These are phyloP conservation scores for Allium cepa DNA, from an alignment of 106 monocot species.

Conservation along the genomic window DNA sequence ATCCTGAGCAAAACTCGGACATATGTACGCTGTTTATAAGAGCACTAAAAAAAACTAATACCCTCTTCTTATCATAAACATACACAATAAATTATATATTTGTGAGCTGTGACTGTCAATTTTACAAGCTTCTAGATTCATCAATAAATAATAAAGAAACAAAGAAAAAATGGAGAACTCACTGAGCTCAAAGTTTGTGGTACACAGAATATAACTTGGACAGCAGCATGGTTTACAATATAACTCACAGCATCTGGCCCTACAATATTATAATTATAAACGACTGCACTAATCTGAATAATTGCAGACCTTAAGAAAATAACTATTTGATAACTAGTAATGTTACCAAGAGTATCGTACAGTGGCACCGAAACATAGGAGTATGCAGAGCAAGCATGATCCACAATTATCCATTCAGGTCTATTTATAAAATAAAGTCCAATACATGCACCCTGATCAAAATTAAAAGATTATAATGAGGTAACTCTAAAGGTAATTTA, in stretches of 20 bases:
- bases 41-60: background rate
- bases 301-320: background rate
- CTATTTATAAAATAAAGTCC: conserved; percentile 93
- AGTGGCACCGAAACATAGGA: conserved; percentile 93
- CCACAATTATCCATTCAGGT: conserved; percentile 92
- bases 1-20: too few relatives aligned
- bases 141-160: background rate
- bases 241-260: conserved; percentile 98
- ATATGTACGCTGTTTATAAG: background rate
- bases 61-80: background rate
- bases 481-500: too few relatives aligned
- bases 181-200: conserved; percentile 75
- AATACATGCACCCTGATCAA: conserved; percentile 60
- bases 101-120: background rate
- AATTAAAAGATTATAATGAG: background rate
- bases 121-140: background rate
- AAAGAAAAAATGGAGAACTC: conserved; percentile 19
- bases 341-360: conserved; percentile 95
- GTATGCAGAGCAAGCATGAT: conserved; percentile 95
- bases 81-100: background rate
- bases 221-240: conserved; percentile 74
- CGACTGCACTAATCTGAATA: too few relatives aligned
- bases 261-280: conserved; percentile 15
- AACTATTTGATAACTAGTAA: background rate
- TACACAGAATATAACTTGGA: conserved; percentile 83